Evolutionary conservation across 1,284 basidiomycete species (phyloP).

Genomic region (Cryptococcus sp.): DNA sequence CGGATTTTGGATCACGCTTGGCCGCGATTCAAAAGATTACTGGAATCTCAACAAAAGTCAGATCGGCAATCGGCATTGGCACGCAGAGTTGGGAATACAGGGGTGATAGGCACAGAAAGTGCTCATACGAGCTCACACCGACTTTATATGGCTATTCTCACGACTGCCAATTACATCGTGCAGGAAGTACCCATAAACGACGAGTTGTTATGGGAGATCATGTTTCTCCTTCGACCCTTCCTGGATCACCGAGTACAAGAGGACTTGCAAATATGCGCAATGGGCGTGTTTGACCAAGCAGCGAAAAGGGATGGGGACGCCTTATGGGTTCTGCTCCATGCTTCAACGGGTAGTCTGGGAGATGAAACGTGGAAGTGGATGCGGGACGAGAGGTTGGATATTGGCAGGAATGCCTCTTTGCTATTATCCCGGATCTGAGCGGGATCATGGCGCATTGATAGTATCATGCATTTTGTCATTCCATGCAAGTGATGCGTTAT

Average conservation of each 20-base stretch:
- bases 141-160: slow-evolving; percentile 69
- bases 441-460: neutral
- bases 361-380: slow-evolving; percentile 36
- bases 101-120: slow-evolving; percentile 49
- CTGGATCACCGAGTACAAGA: slow-evolving; percentile 65
- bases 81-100: slow-evolving; percentile 55
- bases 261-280: slow-evolving; percentile 69
- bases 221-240: slow-evolving; percentile 71
- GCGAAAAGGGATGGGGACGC: slow-evolving; percentile 68
- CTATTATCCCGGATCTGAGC: neutral
- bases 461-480: neutral
- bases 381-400: slow-evolving; percentile 28
- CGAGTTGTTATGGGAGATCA: slow-evolving; percentile 72
- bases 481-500: neutral
- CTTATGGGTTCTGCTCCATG: slow-evolving; percentile 71
- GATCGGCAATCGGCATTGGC: slow-evolving; percentile 68
- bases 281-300: slow-evolving; percentile 65
- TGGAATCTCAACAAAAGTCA: slow-evolving; percentile 62
- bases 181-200: slow-evolving; percentile 68
- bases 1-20: slow-evolving; percentile 85
- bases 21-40: slow-evolving; percentile 70
- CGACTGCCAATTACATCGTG: slow-evolving; percentile 67
- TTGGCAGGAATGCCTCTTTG: slow-evolving; percentile 20
- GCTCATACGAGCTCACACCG: slow-evolving; percentile 65
- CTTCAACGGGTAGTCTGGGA: neutral